These are phyloP conservation scores for Teunomyces funiuensis DNA, from an alignment of 805 yeast genomes.

Conservation along the genomic window DNA sequence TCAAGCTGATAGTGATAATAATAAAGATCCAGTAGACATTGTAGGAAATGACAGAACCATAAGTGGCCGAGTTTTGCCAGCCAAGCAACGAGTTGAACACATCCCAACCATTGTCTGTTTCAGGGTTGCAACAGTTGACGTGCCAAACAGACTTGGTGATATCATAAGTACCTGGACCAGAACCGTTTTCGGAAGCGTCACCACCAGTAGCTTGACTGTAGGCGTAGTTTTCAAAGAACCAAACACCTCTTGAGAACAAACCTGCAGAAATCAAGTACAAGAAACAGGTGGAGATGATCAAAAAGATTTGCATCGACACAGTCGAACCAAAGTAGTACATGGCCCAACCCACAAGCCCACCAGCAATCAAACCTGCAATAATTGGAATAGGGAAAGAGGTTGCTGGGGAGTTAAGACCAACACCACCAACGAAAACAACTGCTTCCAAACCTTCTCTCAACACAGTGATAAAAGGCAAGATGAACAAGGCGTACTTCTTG, in stretches of 20 bases:
- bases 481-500: slow-evolving; percentile 26
- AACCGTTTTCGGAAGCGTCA: slow-evolving; percentile 90
- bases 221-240: slow-evolving; percentile 76
- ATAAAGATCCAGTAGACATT: slow-evolving; percentile 83
- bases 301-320: slow-evolving; percentile 81
- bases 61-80: slow-evolving; percentile 96
- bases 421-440: slow-evolving; percentile 47
- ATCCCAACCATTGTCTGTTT: slow-evolving; percentile 93
- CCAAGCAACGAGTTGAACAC: slow-evolving; percentile 91
- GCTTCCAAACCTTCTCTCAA: slow-evolving; percentile 35
- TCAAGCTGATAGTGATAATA: slow-evolving; percentile 52
- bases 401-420: slow-evolving; percentile 45
- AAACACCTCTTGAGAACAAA: slow-evolving; percentile 87
- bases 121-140: slow-evolving; percentile 96
- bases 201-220: slow-evolving; percentile 79
- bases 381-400: slow-evolving; percentile 93
- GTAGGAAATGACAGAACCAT: slow-evolving; percentile 87
- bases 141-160: slow-evolving; percentile 84
- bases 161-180: slow-evolving; percentile 94
- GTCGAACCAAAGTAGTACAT: slow-evolving; percentile 82
- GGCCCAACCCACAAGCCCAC: slow-evolving; percentile 64
- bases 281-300: slow-evolving; percentile 84
- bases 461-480: slow-evolving; percentile 26
- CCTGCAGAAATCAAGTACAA: slow-evolving; percentile 90
- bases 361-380: slow-evolving; percentile 79